A percentile compares a stretch with the other conserved stretches of the same genome.
These are phyloP conservation scores for Apophysomyces sp. DNA, from an alignment of 371 early-diverging fungal genomes.

Conservation along the genomic window DNA sequence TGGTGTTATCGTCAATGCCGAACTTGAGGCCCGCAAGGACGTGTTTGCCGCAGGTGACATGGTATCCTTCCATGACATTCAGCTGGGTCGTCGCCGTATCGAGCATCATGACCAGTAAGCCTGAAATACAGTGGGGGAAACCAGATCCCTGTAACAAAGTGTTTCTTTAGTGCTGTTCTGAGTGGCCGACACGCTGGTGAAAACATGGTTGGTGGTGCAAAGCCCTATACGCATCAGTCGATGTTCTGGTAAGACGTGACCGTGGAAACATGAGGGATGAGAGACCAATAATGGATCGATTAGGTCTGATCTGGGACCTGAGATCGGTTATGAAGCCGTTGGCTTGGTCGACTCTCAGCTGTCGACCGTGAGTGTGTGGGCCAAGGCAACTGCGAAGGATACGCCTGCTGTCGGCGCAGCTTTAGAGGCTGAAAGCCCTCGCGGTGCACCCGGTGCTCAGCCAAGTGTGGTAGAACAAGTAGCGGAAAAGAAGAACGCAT, in stretches of 20 bases:
- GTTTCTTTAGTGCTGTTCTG: conserved; percentile 52
- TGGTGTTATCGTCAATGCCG: conserved; percentile 76
- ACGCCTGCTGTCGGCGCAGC: conserved; percentile 46
- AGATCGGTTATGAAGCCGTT: conserved; percentile 78
- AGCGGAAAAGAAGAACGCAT: conserved; percentile 26
- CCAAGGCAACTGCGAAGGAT: conserved; percentile 57
- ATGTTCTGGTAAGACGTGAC: conserved; percentile 66
- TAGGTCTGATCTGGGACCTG: conserved; percentile 68
- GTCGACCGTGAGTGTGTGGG: conserved; percentile 74
- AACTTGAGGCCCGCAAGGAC: conserved; percentile 71
- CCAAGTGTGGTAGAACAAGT: conserved; percentile 22
- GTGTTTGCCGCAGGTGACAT: conserved; percentile 81
- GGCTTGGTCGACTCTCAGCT: conserved; percentile 69
- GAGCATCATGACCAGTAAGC: conserved; percentile 72
- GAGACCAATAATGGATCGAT: background rate
- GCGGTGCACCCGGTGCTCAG: conserved; percentile 30
- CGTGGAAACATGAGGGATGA: background rate
- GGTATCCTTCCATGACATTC: conserved; percentile 73
- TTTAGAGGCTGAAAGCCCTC: conserved; percentile 33
- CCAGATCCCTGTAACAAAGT: background rate
- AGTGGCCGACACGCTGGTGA: conserved; percentile 72
- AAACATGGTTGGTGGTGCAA: conserved; percentile 66
- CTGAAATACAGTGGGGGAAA: background rate
- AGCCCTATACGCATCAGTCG: conserved; percentile 72
- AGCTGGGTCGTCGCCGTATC: conserved; percentile 73